Evolutionary conservation across 2,329 filamentous ascomycete species (phyloP).

Genomic region (Penicillium sp.): DNA sequence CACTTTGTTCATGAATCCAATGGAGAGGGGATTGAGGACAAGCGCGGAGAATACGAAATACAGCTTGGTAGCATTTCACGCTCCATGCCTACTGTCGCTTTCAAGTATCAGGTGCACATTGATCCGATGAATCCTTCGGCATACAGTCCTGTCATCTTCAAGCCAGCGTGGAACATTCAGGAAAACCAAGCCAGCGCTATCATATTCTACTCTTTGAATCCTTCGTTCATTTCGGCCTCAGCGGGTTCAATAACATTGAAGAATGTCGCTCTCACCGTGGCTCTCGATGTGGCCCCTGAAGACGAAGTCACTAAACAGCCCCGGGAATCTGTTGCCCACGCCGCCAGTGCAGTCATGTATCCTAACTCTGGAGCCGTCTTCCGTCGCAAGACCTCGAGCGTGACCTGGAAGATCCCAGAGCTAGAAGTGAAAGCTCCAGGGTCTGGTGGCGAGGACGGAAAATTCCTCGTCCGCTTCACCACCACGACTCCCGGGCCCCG

Average conservation of each 20-base stretch:
- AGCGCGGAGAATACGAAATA: conserved; percentile 73
- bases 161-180: conserved; percentile 75
- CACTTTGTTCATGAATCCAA: conserved; percentile 69
- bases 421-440: conserved; percentile 46
- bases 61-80: conserved; percentile 65
- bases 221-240: conserved; percentile 50
- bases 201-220: conserved; percentile 78
- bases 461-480: conserved; percentile 76
- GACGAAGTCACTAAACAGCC: conserved; percentile 43
- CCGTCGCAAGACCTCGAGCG: conserved; percentile 42
- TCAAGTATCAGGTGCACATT: conserved; percentile 84
- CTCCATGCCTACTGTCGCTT: conserved; percentile 63
- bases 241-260: conserved; percentile 53
- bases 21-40: conserved; percentile 44
- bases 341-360: conserved; percentile 41
- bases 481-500: conserved; percentile 65
- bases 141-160: conserved; percentile 67
- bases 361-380: conserved; percentile 41
- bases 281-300: conserved; percentile 36
- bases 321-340: conserved; percentile 35
- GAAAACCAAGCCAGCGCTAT: conserved; percentile 80
- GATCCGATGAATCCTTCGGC: conserved; percentile 51
- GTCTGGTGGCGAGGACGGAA: conserved; percentile 50
- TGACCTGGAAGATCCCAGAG: conserved; percentile 43
- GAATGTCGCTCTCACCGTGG: conserved; percentile 68